These are phyloP conservation scores for Epichloe amarillans DNA, from an alignment of 2,329 filamentous ascomycete species.

Conservation along the genomic window DNA sequence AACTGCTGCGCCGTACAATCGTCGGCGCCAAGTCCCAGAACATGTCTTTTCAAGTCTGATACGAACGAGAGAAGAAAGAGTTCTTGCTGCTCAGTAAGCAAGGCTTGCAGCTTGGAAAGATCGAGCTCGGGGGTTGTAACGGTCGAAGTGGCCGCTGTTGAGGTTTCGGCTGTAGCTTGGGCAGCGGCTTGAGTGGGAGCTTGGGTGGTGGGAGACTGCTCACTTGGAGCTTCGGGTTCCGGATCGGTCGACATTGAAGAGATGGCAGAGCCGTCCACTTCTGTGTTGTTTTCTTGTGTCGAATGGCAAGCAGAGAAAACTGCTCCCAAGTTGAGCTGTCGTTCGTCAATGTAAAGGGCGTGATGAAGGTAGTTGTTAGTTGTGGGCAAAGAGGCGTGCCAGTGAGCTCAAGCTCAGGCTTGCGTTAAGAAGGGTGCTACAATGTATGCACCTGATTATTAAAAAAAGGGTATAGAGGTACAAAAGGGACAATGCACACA, in stretches of 20 bases:
- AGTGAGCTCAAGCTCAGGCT: not conserved
- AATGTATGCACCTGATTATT: too few species aligned
- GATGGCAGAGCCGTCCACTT: not conserved
- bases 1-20: slow-evolving; percentile 81
- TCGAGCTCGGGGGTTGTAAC: slow-evolving; percentile 67
- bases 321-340: not conserved
- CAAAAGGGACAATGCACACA: too few species aligned
- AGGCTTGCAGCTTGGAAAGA: slow-evolving; percentile 71
- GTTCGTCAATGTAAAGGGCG: not conserved
- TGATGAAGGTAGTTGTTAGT: not conserved
- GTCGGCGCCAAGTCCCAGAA: slow-evolving; percentile 58
- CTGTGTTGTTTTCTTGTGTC: not conserved
- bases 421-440: too few species aligned
- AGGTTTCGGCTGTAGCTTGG: slow-evolving; percentile 8
- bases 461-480: too few species aligned
- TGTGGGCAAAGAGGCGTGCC: not conserved
- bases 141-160: slow-evolving; percentile 20
- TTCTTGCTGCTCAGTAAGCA: slow-evolving; percentile 90
- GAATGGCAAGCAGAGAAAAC: not conserved
- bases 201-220: slow-evolving; percentile 6
- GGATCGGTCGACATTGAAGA: slow-evolving; percentile 23
- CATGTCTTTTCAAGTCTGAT: slow-evolving; percentile 68
- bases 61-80: slow-evolving; percentile 85
- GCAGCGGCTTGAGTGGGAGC: not conserved
- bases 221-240: slow-evolving; percentile 21